These are phyloP conservation scores for Microdochium paspali DNA, from an alignment of 2,329 filamentous ascomycete genomes.

Conservation along the genomic window DNA sequence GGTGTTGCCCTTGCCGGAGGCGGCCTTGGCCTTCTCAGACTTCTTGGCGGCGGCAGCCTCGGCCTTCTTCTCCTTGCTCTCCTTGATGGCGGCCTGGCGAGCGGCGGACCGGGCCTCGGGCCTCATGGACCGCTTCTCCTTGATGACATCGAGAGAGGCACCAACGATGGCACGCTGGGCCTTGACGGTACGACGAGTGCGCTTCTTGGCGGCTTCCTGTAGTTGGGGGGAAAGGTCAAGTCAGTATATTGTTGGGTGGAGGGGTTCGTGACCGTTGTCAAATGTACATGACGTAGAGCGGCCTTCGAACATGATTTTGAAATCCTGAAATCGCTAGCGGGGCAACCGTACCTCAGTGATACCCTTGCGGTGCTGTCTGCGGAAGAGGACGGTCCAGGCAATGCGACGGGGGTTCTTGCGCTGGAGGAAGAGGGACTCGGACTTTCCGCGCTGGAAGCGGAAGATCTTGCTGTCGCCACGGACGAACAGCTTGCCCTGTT, in stretches of 20 bases:
- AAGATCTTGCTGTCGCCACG: conserved; percentile 99
- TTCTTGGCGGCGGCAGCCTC: conserved; percentile 88
- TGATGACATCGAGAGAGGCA: conserved; percentile 99
- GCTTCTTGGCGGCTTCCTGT: conserved; percentile 99
- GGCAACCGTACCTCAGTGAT: conserved; percentile 86
- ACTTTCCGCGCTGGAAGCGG: conserved; percentile 99
- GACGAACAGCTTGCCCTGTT: conserved; percentile 97
- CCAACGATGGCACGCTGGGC: conserved; percentile 97
- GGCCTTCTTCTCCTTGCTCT: conserved; percentile 97
- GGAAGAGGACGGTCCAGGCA: conserved; percentile 96
- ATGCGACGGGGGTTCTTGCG: conserved; percentile 99
- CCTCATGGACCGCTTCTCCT: conserved; percentile 92
- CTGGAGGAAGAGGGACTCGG: conserved; percentile 99
- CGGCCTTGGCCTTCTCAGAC: conserved; percentile 96
- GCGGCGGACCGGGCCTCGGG: conserved; percentile 92
- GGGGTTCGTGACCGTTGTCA: no score
- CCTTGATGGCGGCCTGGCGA: conserved; percentile 84
- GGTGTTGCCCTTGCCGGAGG: conserved; percentile 66
- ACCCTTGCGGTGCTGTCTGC: conserved; percentile 99
- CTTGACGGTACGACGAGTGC: conserved; percentile 96
- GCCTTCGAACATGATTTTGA: background rate
- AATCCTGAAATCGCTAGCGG: background rate
- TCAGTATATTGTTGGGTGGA: background rate
- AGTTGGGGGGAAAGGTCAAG: conserved; percentile 19
- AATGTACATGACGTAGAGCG: background rate